Conservation (phyloP, 306 rosid species). For the Rosa rugosa region DNA sequence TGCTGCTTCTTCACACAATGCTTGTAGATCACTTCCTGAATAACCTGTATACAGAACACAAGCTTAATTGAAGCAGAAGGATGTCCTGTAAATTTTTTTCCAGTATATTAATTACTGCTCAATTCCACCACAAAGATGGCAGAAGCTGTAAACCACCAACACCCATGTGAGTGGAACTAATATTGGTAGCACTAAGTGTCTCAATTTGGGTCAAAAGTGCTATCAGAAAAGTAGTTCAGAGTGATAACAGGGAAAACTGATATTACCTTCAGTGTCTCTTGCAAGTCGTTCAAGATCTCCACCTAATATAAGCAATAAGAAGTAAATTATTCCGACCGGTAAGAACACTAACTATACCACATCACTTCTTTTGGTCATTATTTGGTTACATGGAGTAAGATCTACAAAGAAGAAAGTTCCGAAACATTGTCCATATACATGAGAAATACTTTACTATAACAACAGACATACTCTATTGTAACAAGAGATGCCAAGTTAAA, state of each 20-base stretch:
- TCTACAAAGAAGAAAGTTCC: not conserved
- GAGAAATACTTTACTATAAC: not conserved
- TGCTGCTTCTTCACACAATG: constrained; percentile 99
- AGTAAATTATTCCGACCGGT: not conserved
- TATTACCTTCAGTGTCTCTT: constrained; percentile 75
- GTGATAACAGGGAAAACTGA: constrained; percentile 1
- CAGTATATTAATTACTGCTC: not conserved
- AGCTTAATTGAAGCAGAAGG: not conserved
- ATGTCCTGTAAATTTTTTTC: not conserved
- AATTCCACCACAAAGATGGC: not conserved
- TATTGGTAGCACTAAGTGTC: not conserved
- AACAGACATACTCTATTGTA: not conserved
- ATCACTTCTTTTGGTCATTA: not conserved
- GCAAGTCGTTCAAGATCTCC: constrained; percentile 84
- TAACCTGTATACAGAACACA: constrained; percentile 54
- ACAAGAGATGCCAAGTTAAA: not conserved
- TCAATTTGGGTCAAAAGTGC: not conserved
- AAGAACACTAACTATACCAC: not conserved
- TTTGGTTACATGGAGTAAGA: not conserved
- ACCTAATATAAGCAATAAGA: constrained; percentile 43
- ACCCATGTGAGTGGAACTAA: not conserved
- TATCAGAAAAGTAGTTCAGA: not conserved
- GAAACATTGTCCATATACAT: not conserved
- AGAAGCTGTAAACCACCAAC: constrained; percentile 7
- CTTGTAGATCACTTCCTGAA: constrained; percentile 98